Conservation (phyloP, 371 early-diverging fungal genomes). For the Mucor ambiguus region DNA sequence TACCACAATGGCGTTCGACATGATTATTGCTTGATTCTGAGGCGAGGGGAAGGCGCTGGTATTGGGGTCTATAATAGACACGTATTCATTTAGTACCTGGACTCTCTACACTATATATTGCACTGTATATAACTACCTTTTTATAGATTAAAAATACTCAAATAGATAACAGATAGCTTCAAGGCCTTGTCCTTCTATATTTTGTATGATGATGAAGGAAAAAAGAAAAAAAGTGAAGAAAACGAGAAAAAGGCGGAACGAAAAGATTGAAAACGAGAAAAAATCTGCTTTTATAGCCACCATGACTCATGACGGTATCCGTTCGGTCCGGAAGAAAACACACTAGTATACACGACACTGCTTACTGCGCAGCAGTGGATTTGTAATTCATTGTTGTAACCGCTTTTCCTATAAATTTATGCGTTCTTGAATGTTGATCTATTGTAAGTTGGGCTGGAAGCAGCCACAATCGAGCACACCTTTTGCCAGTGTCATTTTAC, state of each 20-base stretch:
- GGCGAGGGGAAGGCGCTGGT: background rate
- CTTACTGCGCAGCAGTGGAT: background rate
- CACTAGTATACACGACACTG: background rate
- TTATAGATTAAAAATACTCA: background rate
- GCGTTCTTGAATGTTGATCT: background rate
- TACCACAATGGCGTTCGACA: constrained; percentile 56
- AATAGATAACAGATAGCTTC: background rate
- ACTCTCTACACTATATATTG: background rate
- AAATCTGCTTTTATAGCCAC: constrained; percentile 2
- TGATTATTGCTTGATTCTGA: constrained; percentile 12
- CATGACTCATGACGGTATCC: constrained; percentile 5
- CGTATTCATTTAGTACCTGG: background rate
- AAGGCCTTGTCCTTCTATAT: background rate
- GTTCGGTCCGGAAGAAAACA: background rate
- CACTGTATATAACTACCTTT: background rate
- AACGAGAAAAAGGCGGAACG: constrained; percentile 5
- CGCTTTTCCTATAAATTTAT: background rate
- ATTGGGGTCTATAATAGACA: background rate
- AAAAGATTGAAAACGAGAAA: constrained; percentile 4
- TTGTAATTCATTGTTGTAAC: background rate
- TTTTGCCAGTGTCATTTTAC: too few relatives aligned
- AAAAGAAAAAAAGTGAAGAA: background rate
- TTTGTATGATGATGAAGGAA: background rate
- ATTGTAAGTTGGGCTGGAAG: background rate
- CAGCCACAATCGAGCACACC: background rate